phyloP scores from a whole-genome alignment of 2,329 filamentous ascomycete genomes.

The Fusarium anguioides region DNA sequence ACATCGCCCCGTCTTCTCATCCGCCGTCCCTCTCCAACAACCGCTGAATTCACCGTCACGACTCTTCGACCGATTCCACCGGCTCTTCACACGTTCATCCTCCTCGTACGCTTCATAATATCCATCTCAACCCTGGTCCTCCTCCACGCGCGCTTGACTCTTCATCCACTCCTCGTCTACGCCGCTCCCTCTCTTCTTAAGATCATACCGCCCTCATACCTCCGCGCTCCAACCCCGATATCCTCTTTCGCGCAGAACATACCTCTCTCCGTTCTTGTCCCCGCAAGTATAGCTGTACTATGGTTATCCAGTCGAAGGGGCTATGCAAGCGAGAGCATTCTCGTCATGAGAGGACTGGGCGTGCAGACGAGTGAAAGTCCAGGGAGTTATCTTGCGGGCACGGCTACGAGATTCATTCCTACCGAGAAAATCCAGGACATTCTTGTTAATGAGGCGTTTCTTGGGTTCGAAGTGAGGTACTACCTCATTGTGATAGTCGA shows the following conservation, averaged over 20 bases:
- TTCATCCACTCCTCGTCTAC: constrained; percentile 46
- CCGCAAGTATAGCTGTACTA: constrained; percentile 51
- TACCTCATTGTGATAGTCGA: constrained; percentile 92
- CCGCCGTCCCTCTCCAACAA: constrained; percentile 82
- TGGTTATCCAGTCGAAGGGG: constrained; percentile 60
- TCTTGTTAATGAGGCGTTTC: constrained; percentile 94
- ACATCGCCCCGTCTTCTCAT: constrained; percentile 69
- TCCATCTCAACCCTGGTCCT: constrained; percentile 58
- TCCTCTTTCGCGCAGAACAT: constrained; percentile 50
- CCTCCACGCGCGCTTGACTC: constrained; percentile 61
- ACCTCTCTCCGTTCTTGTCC: constrained; percentile 56
- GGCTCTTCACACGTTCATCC: constrained; percentile 55
- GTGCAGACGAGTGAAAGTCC: constrained; percentile 83
- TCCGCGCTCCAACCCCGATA: constrained; percentile 49
- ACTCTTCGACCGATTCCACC: constrained; percentile 71
- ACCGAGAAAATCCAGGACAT: constrained; percentile 93
- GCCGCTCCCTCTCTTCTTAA: constrained; percentile 19
- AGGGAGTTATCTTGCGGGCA: constrained; percentile 67
- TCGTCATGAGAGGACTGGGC: constrained; percentile 88
- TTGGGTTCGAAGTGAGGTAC: constrained; percentile 88
- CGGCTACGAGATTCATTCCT: constrained; percentile 75
- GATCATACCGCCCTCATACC: constrained; percentile 29
- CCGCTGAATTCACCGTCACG: constrained; percentile 91
- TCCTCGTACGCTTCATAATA: constrained; percentile 59
- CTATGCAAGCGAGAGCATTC: constrained; percentile 80